These are phyloP conservation scores for Euphrasia arctica DNA, from an alignment of 305 asterid species.

Conservation along the genomic window DNA sequence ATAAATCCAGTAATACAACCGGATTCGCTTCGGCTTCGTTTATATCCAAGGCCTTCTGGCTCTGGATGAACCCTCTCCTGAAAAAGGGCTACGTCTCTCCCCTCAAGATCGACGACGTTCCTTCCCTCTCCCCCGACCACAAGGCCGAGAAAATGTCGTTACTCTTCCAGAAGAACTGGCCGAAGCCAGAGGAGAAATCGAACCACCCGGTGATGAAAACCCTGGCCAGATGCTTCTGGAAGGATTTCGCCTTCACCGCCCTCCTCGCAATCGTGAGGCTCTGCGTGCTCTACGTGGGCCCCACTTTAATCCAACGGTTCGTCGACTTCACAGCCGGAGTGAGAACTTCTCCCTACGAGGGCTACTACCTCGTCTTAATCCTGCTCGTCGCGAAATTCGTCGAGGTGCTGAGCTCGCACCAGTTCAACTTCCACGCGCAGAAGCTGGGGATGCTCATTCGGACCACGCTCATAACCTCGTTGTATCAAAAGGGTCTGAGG, in stretches of 20 bases:
- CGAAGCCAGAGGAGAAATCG: constrained; percentile 68
- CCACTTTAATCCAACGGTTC: constrained; percentile 66
- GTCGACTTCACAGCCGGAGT: constrained; percentile 69
- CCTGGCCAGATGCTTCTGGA: constrained; percentile 74
- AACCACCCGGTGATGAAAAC: constrained; percentile 74
- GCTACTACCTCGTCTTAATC: constrained; percentile 64
- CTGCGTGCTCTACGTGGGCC: constrained; percentile 76
- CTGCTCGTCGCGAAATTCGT: constrained; percentile 65
- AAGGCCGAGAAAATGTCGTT: constrained; percentile 66
- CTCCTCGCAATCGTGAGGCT: constrained; percentile 62
- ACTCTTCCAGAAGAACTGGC: constrained; percentile 71
- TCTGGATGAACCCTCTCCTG: constrained; percentile 86
- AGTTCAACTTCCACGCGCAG: constrained; percentile 80
- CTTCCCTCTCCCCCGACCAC: constrained; percentile 74
- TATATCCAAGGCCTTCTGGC: constrained; percentile 67
- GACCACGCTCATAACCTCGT: constrained; percentile 68
- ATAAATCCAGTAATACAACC: constrained; percentile 41
- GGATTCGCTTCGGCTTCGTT: constrained; percentile 78
- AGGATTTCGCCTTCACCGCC: constrained; percentile 64
- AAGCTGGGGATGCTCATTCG: constrained; percentile 90
- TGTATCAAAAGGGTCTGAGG: constrained; percentile 76
- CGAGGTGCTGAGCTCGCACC: constrained; percentile 81
- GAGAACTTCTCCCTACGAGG: constrained; percentile 55
- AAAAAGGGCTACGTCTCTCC: constrained; percentile 64
- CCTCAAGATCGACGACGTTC: constrained; percentile 68